phyloP scores from a whole-genome alignment of 176 grass and related monocot species.

The Ensete ventricosum region DNA sequence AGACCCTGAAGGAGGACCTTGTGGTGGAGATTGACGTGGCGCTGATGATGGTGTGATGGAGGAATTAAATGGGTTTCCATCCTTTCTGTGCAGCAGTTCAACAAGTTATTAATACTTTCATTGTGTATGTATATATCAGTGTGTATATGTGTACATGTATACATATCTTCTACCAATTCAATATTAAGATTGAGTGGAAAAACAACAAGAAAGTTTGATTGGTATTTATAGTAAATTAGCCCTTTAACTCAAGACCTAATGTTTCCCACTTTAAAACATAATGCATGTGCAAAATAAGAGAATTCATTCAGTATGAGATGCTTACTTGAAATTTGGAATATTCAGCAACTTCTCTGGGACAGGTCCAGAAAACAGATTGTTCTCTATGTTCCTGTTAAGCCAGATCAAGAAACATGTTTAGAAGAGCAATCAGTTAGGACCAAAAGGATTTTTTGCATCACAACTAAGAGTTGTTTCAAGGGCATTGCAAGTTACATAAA shows the following conservation, averaged over 20 bases:
- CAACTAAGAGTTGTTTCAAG: neutral
- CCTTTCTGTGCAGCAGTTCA: constrained; percentile 50
- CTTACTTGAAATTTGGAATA: constrained; percentile 90
- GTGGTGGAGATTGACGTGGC: constrained; percentile 23
- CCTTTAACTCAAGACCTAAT: neutral
- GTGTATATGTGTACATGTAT: no score
- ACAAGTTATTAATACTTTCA: neutral
- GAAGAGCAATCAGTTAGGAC: neutral
- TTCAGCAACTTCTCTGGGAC: constrained; percentile 64
- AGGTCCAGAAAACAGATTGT: constrained; percentile 95
- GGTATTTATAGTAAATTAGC: neutral
- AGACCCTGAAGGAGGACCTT: neutral
- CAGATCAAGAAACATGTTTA: neutral
- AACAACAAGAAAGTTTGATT: neutral
- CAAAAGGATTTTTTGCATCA: neutral
- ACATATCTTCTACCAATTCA: neutral
- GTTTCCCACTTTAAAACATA: neutral
- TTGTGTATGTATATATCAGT: no score
- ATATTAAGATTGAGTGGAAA: neutral
- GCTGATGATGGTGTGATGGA: constrained; percentile 67
- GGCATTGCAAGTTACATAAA: neutral
- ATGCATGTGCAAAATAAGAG: neutral
- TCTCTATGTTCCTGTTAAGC: constrained; percentile 71
- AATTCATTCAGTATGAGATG: constrained; percentile 7
- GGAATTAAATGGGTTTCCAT: constrained; percentile 95